Percentiles rank a stretch among this genome's conserved stretches.
These are phyloP conservation scores for Asterochloris sp. DNA, from an alignment of 139 green algal genomes.

Conservation along the genomic window DNA sequence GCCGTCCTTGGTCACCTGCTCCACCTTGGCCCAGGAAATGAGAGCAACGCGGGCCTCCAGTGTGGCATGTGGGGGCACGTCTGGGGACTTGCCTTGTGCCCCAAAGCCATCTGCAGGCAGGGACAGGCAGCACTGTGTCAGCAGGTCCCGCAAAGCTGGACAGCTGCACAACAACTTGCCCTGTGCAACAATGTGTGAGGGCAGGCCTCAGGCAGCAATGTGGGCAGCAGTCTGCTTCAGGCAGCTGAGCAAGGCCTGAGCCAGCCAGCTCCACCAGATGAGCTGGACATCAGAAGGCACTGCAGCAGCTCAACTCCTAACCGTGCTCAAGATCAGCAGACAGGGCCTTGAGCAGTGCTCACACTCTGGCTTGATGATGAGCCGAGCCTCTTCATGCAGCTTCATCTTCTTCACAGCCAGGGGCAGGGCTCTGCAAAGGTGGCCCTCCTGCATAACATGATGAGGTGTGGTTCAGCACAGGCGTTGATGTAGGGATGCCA, in stretches of 20 bases:
- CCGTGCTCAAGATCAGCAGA: no score
- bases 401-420: conserved; percentile 77
- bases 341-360: conserved; percentile 17
- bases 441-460: not conserved
- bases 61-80: conserved; percentile 50
- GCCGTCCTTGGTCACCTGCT: conserved; percentile 42
- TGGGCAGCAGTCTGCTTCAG: no score
- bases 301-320: no score
- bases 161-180: no score
- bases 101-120: conserved; percentile 61
- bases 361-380: conserved; percentile 70
- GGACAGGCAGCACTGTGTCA: not conserved
- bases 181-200: no score
- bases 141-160: no score
- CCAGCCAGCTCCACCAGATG: no score
- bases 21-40: conserved; percentile 61
- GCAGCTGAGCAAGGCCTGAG: no score
- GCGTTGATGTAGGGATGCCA: no score
- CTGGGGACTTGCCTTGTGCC: conserved; percentile 33
- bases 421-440: conserved; percentile 41
- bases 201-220: no score
- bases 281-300: no score
- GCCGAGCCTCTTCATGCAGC: conserved; percentile 53
- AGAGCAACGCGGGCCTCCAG: conserved; percentile 78
- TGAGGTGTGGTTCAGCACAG: no score